A percentile compares a stretch with the other conserved stretches of the same genome.
These are phyloP conservation scores for Lichenothelia convexa DNA, from an alignment of 495 filamentous ascomycete genomes.

Conservation along the genomic window DNA sequence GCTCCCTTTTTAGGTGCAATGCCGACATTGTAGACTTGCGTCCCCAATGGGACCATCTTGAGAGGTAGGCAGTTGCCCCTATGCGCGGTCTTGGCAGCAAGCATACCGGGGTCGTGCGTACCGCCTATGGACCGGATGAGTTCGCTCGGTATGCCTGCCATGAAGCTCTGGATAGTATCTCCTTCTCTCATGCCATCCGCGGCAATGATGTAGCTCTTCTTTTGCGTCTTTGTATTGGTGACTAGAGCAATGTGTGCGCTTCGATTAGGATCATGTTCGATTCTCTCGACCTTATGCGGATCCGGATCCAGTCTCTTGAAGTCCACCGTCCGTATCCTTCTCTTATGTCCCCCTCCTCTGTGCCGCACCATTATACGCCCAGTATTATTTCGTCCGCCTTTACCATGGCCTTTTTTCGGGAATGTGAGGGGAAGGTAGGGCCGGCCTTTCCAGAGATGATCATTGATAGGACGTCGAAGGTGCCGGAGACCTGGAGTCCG, in stretches of 20 bases:
- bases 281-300: slow-evolving; percentile 71
- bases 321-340: slow-evolving; percentile 79
- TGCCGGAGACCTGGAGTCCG: slow-evolving; percentile 88
- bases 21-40: slow-evolving; percentile 76
- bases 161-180: slow-evolving; percentile 79
- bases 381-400: slow-evolving; percentile 79
- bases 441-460: slow-evolving; percentile 87
- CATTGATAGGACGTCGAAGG: slow-evolving; percentile 77
- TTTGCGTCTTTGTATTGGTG: slow-evolving; percentile 44
- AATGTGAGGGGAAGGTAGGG: slow-evolving; percentile 70
- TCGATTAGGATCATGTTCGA: slow-evolving; percentile 88
- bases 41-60: slow-evolving; percentile 86
- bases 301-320: slow-evolving; percentile 60
- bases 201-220: slow-evolving; percentile 77
- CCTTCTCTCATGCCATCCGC: slow-evolving; percentile 84
- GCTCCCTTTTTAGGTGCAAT: slow-evolving; percentile 51
- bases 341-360: slow-evolving; percentile 75
- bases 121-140: slow-evolving; percentile 83
- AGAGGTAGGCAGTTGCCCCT: slow-evolving; percentile 88
- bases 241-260: slow-evolving; percentile 85
- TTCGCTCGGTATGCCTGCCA: slow-evolving; percentile 67
- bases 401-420: slow-evolving; percentile 73
- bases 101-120: slow-evolving; percentile 74
- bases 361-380: slow-evolving; percentile 77
- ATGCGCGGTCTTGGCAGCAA: slow-evolving; percentile 85